Base-by-base conservation (phyloP, 768 basidiomycete genomes). In the Mycena latifolia region DNA sequence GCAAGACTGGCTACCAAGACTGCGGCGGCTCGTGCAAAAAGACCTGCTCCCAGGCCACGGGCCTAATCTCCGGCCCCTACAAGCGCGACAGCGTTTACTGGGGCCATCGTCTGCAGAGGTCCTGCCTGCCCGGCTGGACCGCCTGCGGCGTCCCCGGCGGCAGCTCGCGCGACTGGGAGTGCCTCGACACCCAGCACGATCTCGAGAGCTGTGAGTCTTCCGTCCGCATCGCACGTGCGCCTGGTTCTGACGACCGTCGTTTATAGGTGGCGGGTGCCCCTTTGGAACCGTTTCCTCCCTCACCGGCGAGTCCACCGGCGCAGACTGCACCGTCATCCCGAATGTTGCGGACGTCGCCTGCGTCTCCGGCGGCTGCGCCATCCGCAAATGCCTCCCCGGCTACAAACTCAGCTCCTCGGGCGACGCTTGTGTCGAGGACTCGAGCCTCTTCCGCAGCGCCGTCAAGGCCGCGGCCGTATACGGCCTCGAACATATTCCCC, bases 301-400 rank as follows among this genome's bases (percentile, higher is more conserved):
- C 46, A 5, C 56, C 53, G 39, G 80, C 28, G 25, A 46, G 5
- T 15, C 53, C 12, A 55, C 54, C 20, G 69, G 81, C 46, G 51
- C 69, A 10, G 81, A 82, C 69, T 82, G 81, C 69, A 78, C 79
- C 11, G 71, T 74, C 24, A 66, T 82, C 35, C 77, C 77, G 0
- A 75, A 79, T 22, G 79, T 82, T 25, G 69, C 75, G 22, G 78
- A 79, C 58, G 81, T 82, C 51, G 65, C 77, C 1, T 82, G 81
- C 73, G 28, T 66, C 2, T 43, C 50, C 10, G 78, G 81, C 20
- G 56, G 69, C 22, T 82, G 81, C 69, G 55, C 69, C 18, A 77
- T 82, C 12, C 62, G 65, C 17, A 74, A 74, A 45, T 82, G 81
- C 73, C 63, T 74, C 25, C 71, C 72, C 5, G 80, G 81, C 17